Percentiles rank a stretch among this genome's conserved stretches.
These are phyloP conservation scores for Trichothecium sympodiale DNA, from an alignment of 2,329 filamentous ascomycete genomes.

Conservation along the genomic window DNA sequence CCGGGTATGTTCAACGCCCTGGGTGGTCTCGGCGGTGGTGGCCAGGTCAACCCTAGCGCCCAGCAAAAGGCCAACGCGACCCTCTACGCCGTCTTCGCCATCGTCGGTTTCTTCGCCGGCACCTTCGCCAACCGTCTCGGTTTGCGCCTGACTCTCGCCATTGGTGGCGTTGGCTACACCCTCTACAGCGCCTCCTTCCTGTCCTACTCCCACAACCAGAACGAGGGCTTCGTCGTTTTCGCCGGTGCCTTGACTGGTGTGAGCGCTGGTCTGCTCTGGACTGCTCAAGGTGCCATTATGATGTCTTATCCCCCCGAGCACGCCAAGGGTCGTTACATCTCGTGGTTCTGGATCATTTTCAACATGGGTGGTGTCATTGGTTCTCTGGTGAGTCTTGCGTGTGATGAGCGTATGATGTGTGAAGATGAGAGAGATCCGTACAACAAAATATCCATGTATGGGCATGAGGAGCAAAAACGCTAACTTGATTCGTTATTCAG, in stretches of 20 bases:
- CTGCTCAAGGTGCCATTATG: slow-evolving; percentile 76
- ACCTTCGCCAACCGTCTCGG: slow-evolving; percentile 71
- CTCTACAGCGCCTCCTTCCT: slow-evolving; percentile 38
- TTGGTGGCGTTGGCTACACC: slow-evolving; percentile 68
- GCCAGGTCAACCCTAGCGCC: slow-evolving; percentile 35
- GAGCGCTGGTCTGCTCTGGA: slow-evolving; percentile 73
- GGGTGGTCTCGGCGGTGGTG: slow-evolving; percentile 49
- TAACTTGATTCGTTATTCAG: slow-evolving; percentile 8
- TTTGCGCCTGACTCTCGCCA: slow-evolving; percentile 53
- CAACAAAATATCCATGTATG: neutral
- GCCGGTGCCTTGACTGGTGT: slow-evolving; percentile 66
- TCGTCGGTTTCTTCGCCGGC: slow-evolving; percentile 59
- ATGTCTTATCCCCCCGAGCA: slow-evolving; percentile 78
- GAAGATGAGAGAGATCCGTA: no score
- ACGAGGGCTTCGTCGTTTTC: slow-evolving; percentile 54
- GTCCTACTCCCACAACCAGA: slow-evolving; percentile 8
- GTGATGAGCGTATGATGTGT: no score
- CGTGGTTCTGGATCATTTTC: slow-evolving; percentile 92
- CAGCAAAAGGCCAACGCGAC: slow-evolving; percentile 53
- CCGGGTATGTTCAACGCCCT: slow-evolving; percentile 61
- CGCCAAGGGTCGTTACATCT: slow-evolving; percentile 80
- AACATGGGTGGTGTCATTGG: slow-evolving; percentile 86
- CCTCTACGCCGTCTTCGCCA: slow-evolving; percentile 60
- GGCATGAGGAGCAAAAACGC: neutral
- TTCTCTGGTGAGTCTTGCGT: slow-evolving; percentile 35